phyloP scores from a whole-genome alignment of 2,329 filamentous ascomycete species.

The Claviceps purpurea region DNA sequence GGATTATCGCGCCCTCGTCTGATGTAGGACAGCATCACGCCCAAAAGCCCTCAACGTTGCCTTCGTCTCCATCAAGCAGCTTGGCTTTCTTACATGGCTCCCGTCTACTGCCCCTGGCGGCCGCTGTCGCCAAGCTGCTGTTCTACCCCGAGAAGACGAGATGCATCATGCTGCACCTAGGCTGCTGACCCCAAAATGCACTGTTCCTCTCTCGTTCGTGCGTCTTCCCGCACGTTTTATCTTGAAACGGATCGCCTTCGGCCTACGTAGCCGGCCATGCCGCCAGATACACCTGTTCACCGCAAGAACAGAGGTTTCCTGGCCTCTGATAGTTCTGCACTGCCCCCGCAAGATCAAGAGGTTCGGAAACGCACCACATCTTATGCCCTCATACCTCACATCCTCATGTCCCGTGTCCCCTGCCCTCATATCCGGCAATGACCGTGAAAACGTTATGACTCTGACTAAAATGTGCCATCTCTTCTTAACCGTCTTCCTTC shows the following conservation, averaged over 20 bases:
- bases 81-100: too few species aligned
- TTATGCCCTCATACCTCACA: too few species aligned
- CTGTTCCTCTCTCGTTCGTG: background rate
- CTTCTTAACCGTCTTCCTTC: background rate
- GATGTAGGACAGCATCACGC: too few species aligned
- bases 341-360: slow-evolving; percentile 34
- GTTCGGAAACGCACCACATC: slow-evolving; percentile 16
- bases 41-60: too few species aligned
- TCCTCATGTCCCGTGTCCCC: background rate
- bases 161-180: background rate
- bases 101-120: too few species aligned
- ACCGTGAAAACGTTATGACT: background rate
- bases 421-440: background rate
- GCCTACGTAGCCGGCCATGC: slow-evolving; percentile 11
- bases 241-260: background rate
- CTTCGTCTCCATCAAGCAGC: too few species aligned
- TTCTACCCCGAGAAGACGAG: background rate
- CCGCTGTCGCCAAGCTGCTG: background rate
- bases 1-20: too few species aligned
- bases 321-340: slow-evolving; percentile 36
- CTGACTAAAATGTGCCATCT: slow-evolving; percentile 1
- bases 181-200: background rate
- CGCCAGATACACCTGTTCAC: slow-evolving; percentile 15
- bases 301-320: slow-evolving; percentile 36
- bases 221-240: background rate